These are phyloP conservation scores for Aspergillus fumigatus DNA, from an alignment of 2,329 filamentous ascomycete genomes.

Conservation along the genomic window DNA sequence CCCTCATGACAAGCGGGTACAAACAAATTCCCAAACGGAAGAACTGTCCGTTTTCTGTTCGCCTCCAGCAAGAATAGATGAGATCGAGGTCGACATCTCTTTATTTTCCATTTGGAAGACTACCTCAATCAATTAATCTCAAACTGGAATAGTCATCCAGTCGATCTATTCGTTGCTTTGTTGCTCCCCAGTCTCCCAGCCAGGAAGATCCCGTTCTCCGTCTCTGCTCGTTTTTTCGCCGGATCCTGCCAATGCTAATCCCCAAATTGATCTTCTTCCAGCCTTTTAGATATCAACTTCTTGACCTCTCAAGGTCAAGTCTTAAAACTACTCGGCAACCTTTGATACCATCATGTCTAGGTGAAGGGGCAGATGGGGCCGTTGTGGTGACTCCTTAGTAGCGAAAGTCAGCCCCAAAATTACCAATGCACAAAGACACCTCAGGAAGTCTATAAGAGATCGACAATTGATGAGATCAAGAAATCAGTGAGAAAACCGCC, in stretches of 20 bases:
- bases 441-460: neutral
- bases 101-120: neutral
- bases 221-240: neutral
- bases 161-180: neutral
- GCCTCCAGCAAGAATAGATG: neutral
- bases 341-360: neutral
- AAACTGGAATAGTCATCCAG: neutral
- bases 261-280: neutral
- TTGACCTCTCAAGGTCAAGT: neutral
- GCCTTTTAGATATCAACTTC: neutral
- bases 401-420: too few species aligned
- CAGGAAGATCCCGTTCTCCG: neutral
- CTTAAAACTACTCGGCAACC: neutral
- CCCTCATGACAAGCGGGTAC: neutral
- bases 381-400: neutral
- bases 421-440: too few species aligned
- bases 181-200: neutral
- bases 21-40: neutral
- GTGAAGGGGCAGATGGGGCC: neutral
- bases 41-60: neutral
- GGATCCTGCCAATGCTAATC: neutral
- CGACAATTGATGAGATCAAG: neutral
- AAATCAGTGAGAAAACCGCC: neutral
- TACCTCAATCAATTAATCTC: neutral
- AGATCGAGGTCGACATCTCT: neutral